Evolutionary conservation across 2,329 filamentous ascomycete species (phyloP), one percentile per base, ranked within the genome.

Genomic region (Cordyceps militaris): DNA sequence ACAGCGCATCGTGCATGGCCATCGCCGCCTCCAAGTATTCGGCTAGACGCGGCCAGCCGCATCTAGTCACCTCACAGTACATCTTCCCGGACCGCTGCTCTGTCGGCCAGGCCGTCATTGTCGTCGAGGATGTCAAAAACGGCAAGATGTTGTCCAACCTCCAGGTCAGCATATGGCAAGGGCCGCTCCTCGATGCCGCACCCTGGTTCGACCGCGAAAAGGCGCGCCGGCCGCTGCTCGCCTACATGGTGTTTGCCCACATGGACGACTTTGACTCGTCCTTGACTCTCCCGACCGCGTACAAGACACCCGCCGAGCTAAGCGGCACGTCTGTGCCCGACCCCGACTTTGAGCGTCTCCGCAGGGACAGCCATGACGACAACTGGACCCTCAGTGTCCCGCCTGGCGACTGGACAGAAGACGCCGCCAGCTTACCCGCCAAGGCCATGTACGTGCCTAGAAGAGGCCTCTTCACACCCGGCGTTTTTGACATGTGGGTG

Each of bases 401-500:
- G 28, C 54, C 66, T 4, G 51, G 52, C 42, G 42, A 47, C 30
- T 44, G 52, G 50, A 26, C 13, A 7, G 13, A 44, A 13, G 11
- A 32, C 10, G 30, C 42, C 2, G 49, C 42, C 8, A 36, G 10
- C 4, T 42, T 54, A n/a, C 43, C 34, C 23, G n/a, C 14, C 23
- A 53, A 47, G 50, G 48, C 30, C 49, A 48, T 58, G 32, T 58
- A 40, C 14, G 43, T 58, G 6, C 57, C 57, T 3, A 52, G 28
- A 13, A 42, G 23, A 21, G 57, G 57, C n/a, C 32, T 47, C n/a
- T 52, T 58, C 26, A 53, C 49, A 5, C 57, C 57, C 2, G 57
- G 57, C 5, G 43, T 61, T 19, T 47, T 56, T 32, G 87, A 91
- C 66, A 77, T 88, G 68, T 91, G 87, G 86, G 72, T 87, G 13